Conservation (phyloP, 306 rosid genomes). For the Fragaria nilgerrensis region DNA sequence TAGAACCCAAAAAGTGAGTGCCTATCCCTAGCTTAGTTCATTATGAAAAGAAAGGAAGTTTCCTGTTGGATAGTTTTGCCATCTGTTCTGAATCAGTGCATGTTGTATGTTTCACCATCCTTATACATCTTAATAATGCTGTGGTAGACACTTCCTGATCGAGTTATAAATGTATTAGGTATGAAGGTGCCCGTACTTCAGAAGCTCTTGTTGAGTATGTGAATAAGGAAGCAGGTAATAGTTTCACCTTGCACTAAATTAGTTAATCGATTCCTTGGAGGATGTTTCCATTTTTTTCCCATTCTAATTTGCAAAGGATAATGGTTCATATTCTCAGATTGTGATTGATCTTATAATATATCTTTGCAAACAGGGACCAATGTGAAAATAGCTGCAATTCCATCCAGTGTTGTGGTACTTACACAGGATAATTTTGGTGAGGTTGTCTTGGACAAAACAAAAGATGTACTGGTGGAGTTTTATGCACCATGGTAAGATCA, state of each 20-base stretch:
- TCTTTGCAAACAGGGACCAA: constrained; percentile 62
- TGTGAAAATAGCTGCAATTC: constrained; percentile 70
- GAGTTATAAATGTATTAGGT: constrained; percentile 42
- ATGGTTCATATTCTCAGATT: constrained; percentile 7
- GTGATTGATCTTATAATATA: constrained; percentile 16
- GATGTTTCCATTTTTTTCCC: constrained; percentile 9
- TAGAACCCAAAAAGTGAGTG: constrained; percentile 76
- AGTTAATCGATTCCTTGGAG: neutral
- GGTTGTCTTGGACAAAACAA: constrained; percentile 70
- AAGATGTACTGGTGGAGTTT: constrained; percentile 88
- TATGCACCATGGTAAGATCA: constrained; percentile 85
- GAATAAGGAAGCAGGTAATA: constrained; percentile 68
- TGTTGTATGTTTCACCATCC: neutral
- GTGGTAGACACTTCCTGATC: constrained; percentile 15
- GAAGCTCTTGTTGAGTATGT: constrained; percentile 78
- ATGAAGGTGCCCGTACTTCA: constrained; percentile 72
- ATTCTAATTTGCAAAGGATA: neutral
- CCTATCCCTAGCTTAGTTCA: neutral
- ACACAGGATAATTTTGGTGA: constrained; percentile 56
- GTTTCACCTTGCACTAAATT: constrained; percentile 2
- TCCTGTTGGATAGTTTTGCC: neutral
- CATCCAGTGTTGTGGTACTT: constrained; percentile 66
- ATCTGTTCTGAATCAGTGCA: neutral
- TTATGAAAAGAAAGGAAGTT: neutral
- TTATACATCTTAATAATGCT: constrained; percentile 9